A percentile compares a stretch with the other conserved stretches of the same genome.
phyloP scores from a whole-genome alignment of 306 rosid genomes.

The Lathyrus tuberosus region DNA sequence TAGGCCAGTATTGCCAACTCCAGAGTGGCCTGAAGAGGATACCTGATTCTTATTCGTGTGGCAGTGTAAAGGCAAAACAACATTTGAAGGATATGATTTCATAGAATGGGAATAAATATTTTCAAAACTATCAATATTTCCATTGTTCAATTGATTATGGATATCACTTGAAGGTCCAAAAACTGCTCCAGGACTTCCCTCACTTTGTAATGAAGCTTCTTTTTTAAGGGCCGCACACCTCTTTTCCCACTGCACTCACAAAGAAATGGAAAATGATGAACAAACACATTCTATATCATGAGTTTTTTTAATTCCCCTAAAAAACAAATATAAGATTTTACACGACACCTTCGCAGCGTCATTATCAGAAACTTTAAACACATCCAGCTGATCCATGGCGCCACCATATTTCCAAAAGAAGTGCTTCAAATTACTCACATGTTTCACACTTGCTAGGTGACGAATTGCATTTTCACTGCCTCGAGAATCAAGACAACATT shows the following conservation, averaged over 20 bases:
- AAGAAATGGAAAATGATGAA: slow-evolving; percentile 33
- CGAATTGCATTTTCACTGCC: slow-evolving; percentile 70
- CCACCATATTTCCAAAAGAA: no score
- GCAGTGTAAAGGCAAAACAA: slow-evolving; percentile 88
- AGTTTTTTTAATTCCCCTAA: neutral
- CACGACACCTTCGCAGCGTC: no score
- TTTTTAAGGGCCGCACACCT: slow-evolving; percentile 51
- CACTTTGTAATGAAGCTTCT: slow-evolving; percentile 47
- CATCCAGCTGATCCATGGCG: no score
- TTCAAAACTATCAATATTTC: slow-evolving; percentile 69
- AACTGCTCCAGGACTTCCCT: slow-evolving; percentile 40
- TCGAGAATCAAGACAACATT: slow-evolving; percentile 9
- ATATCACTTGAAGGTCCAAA: slow-evolving; percentile 77
- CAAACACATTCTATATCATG: slow-evolving; percentile 9
- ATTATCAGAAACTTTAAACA: no score
- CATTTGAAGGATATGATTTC: slow-evolving; percentile 64
- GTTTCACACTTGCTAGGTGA: slow-evolving; percentile 72
- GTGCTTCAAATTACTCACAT: slow-evolving; percentile 70
- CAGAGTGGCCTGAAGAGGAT: slow-evolving; percentile 59
- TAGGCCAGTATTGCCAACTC: slow-evolving; percentile 47
- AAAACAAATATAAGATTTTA: neutral
- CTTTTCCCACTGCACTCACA: slow-evolving; percentile 82
- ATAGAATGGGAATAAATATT: slow-evolving; percentile 59
- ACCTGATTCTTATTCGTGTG: slow-evolving; percentile 92
- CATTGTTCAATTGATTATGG: slow-evolving; percentile 73